These are phyloP conservation scores for Fragaria vesca DNA, from an alignment of 306 rosid species.

Conservation along the genomic window DNA sequence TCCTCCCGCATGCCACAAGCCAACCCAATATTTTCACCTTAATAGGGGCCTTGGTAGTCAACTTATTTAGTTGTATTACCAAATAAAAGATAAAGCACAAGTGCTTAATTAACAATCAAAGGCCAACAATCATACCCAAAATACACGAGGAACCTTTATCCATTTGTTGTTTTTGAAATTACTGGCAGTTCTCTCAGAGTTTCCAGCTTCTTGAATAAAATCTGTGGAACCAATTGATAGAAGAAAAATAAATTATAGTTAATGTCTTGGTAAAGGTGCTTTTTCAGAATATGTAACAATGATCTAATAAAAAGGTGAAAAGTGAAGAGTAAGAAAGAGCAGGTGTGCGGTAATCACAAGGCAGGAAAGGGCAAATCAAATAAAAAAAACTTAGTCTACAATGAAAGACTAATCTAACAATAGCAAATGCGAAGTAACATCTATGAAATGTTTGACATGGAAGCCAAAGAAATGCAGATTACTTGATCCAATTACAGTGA, in stretches of 20 bases:
- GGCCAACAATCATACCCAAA: slow-evolving; percentile 62
- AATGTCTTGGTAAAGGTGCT: neutral
- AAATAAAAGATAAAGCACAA: neutral
- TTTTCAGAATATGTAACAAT: neutral
- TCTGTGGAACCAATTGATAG: slow-evolving; percentile 45
- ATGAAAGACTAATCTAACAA: neutral
- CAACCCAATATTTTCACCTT: too few relatives aligned
- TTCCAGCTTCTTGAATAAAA: slow-evolving; percentile 82
- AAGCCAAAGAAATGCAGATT: neutral
- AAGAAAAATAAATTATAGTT: slow-evolving; percentile 9
- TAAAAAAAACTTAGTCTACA: neutral
- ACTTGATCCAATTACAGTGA: neutral
- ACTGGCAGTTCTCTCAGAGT: slow-evolving; percentile 75
- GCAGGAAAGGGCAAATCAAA: neutral
- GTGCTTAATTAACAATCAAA: neutral
- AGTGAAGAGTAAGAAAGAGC: neutral
- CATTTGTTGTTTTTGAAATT: slow-evolving; percentile 60
- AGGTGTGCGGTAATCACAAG: neutral
- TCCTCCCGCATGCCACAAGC: too few relatives aligned
- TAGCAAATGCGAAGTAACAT: neutral
- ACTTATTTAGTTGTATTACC: neutral
- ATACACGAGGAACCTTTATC: slow-evolving; percentile 72
- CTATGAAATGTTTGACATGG: neutral
- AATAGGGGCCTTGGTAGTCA: too few relatives aligned
- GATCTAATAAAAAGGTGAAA: neutral